Conservation (phyloP, 169 alveolate species). For the Eimeria necatrix region DNA sequence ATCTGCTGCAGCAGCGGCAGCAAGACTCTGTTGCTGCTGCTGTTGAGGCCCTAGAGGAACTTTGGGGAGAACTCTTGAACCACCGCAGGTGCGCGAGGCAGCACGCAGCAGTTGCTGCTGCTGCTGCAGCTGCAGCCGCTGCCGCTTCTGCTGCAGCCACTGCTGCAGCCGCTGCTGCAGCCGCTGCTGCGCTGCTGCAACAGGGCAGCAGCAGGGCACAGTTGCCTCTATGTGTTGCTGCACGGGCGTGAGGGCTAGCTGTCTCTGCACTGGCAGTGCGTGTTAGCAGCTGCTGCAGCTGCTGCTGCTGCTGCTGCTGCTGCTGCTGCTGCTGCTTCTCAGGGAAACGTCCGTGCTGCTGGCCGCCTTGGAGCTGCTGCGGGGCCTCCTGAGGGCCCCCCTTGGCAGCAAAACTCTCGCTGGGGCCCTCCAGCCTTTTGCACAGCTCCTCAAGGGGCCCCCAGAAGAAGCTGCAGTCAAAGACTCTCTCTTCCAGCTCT, state of each 20-base stretch:
- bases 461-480: background rate
- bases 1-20: constrained; percentile 35
- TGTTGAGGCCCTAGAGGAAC: background rate
- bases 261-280: no score
- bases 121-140: background rate
- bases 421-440: background rate
- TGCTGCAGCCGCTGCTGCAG: no score
- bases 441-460: constrained; percentile 4
- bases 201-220: background rate
- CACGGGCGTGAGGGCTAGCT: no score
- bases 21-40: background rate
- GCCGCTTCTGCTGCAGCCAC: no score
- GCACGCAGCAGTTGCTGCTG: background rate
- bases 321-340: background rate
- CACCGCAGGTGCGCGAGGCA: background rate
- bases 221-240: background rate
- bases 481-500: background rate
- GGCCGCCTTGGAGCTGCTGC: background rate
- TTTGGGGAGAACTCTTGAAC: background rate
- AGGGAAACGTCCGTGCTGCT: background rate
- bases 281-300: no score
- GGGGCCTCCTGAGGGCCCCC: background rate
- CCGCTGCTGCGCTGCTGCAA: constrained; percentile 2
- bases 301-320: no score
- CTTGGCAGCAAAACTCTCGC: background rate